Percentiles rank a stretch among this genome's conserved stretches.
phyloP scores from a whole-genome alignment of 805 yeast species.

The Ogataea ganodermae region DNA sequence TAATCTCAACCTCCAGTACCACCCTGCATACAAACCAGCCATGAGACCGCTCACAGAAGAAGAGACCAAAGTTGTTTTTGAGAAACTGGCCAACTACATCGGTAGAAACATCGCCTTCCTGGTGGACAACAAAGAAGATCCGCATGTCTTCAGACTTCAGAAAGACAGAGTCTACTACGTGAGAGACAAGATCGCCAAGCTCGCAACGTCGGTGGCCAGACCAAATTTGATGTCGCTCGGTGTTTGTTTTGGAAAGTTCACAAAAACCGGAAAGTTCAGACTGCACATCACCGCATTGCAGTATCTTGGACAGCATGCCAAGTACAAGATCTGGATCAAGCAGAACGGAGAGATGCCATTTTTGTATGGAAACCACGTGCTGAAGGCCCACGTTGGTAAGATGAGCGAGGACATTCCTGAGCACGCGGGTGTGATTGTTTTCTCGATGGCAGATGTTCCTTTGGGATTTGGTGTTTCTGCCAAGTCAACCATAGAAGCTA shows the following conservation, averaged over 20 bases:
- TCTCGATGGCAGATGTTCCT: slow-evolving; percentile 89
- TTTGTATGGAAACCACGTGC: slow-evolving; percentile 91
- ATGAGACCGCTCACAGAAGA: slow-evolving; percentile 98
- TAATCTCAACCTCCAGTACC: neutral
- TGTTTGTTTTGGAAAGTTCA: slow-evolving; percentile 92
- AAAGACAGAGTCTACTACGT: slow-evolving; percentile 96
- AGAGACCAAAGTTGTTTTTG: slow-evolving; percentile 94
- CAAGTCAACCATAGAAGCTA: slow-evolving; percentile 84
- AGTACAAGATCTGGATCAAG: slow-evolving; percentile 94
- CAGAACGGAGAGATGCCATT: slow-evolving; percentile 98
- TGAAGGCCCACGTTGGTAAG: slow-evolving; percentile 95
- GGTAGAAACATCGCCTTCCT: slow-evolving; percentile 92
- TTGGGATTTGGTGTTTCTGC: slow-evolving; percentile 96
- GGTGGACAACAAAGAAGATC: slow-evolving; percentile 82
- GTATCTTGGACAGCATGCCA: slow-evolving; percentile 81
- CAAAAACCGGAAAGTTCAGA: slow-evolving; percentile 95
- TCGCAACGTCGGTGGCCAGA: slow-evolving; percentile 90
- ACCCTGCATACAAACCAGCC: slow-evolving; percentile 1
- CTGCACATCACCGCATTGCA: slow-evolving; percentile 90
- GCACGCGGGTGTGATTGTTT: slow-evolving; percentile 93
- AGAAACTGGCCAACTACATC: slow-evolving; percentile 91
- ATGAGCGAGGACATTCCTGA: slow-evolving; percentile 98
- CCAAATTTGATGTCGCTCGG: slow-evolving; percentile 91
- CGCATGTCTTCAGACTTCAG: slow-evolving; percentile 93
- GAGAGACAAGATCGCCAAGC: slow-evolving; percentile 74